These are phyloP conservation scores for Salinomyces thailandicus DNA, from an alignment of 2,329 filamentous ascomycete genomes.

Conservation along the genomic window DNA sequence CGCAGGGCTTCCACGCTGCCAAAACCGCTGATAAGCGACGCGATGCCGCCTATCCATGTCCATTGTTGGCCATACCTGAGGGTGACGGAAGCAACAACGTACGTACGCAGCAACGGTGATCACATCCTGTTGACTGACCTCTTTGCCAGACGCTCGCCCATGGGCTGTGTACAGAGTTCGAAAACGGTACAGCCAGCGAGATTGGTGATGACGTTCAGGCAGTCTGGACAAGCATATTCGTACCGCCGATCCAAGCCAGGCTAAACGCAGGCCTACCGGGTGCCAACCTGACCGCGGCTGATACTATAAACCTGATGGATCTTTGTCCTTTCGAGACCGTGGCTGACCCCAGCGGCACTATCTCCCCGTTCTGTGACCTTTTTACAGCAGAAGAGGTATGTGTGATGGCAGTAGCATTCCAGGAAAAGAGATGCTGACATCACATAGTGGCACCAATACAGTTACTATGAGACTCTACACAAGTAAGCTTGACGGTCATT, in stretches of 20 bases:
- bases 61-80: slow-evolving; percentile 62
- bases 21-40: slow-evolving; percentile 34
- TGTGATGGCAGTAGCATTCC: slow-evolving; percentile 65
- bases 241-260: slow-evolving; percentile 55
- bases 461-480: slow-evolving; percentile 63
- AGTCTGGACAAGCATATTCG: slow-evolving; percentile 54
- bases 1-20: slow-evolving; percentile 57
- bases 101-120: no score
- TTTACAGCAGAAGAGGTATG: slow-evolving; percentile 62
- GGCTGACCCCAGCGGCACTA: slow-evolving; percentile 43
- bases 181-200: slow-evolving; percentile 44
- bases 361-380: slow-evolving; percentile 65
- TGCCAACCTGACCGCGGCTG: slow-evolving; percentile 50
- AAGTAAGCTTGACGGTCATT: slow-evolving; percentile 57
- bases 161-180: slow-evolving; percentile 59
- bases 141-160: slow-evolving; percentile 62
- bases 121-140: no score
- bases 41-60: slow-evolving; percentile 39
- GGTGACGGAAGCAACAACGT: slow-evolving; percentile 56
- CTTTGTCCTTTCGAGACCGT: slow-evolving; percentile 78
- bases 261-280: slow-evolving; percentile 60
- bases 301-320: slow-evolving; percentile 71
- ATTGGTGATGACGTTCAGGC: slow-evolving; percentile 43
- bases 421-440: neutral
- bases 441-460: slow-evolving; percentile 2